Base-by-base conservation (phyloP, 2,329 filamentous ascomycete genomes). In the Penicillium sp. region DNA sequence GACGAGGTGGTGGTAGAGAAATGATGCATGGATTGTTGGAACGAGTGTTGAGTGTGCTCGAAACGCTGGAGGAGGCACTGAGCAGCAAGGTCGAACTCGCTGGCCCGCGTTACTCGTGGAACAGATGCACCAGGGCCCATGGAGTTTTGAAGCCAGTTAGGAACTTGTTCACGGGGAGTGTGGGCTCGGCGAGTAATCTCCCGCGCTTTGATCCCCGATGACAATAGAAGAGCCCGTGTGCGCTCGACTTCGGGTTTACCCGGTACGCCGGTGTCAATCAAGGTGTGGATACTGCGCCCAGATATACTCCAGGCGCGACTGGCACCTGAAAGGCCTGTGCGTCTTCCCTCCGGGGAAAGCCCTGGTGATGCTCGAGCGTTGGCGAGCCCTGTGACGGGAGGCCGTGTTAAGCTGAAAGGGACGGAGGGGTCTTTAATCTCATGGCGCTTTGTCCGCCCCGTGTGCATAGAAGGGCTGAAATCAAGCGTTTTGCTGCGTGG, bases 141-240 rank as follows among this genome's bases (percentile, higher is more conserved):
- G 8, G 72, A 60, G 47, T 61, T 67, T 52, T 66, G 69, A 43
- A 76, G 61, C 50, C 78, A 76, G 3, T 68, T 66, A 5, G 75
- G 69, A 13, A 73, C 72, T 25, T 70, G 67, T 23, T 67, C 67
- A 21, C 74, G 73, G 21, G 70, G 58, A 36, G 80, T 79, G 44
- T 87, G 76, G 4, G 88, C 86, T 46, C 88, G 84, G 4, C 86
- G 83, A 29, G 82, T 81, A 53, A 97, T 90, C 68, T 94, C 90
- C 67, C 87, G 87, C 0, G 93, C 92, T 75, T 95, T 96, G 68
- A 97, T 87, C n/a, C 92, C 92, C 0, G 91, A 91, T 61, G 87
- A 89, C 23, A 96, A 79, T 40, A 96, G 84, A 9, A 95, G 80
- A 0, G 91, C 84, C 56, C 86, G 84, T 2, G 92, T 82, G n/a